Evolutionary conservation across 768 basidiomycete species (phyloP).

Genomic region (Cystofilobasidium capitatum): DNA sequence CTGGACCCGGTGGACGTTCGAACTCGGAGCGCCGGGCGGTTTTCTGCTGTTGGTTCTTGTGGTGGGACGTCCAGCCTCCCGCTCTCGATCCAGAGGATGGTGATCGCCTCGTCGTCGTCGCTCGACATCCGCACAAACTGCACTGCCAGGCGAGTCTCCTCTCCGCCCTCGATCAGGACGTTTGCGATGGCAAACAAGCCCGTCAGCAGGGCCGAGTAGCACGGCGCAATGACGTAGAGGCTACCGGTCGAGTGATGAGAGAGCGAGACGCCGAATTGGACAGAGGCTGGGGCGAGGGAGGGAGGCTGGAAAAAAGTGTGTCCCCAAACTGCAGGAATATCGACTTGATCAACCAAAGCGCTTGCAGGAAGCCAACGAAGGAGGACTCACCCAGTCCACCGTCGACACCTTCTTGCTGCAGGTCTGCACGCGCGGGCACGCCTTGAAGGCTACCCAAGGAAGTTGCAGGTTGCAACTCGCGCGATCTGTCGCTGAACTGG

Average conservation of each 20-base stretch:
- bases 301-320: not conserved
- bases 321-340: not conserved
- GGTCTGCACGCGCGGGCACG: not conserved
- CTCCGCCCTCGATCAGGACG: not conserved
- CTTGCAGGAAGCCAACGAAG: not conserved
- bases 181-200: not conserved
- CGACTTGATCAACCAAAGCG: not conserved
- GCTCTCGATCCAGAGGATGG: constrained; percentile 2
- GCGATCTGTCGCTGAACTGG: no score
- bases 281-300: not conserved
- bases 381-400: not conserved
- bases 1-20: not conserved
- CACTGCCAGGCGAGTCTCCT: not conserved
- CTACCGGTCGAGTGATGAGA: not conserved
- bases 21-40: not conserved
- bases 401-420: no score
- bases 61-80: not conserved
- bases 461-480: not conserved
- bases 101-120: not conserved
- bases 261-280: not conserved
- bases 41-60: not conserved
- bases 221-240: not conserved
- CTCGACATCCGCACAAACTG: not conserved
- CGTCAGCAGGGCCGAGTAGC: not conserved
- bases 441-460: not conserved